Evolutionary conservation across 192 early-diverging fungal species (phyloP).

Genomic region (Backusella parvicylindrica): DNA sequence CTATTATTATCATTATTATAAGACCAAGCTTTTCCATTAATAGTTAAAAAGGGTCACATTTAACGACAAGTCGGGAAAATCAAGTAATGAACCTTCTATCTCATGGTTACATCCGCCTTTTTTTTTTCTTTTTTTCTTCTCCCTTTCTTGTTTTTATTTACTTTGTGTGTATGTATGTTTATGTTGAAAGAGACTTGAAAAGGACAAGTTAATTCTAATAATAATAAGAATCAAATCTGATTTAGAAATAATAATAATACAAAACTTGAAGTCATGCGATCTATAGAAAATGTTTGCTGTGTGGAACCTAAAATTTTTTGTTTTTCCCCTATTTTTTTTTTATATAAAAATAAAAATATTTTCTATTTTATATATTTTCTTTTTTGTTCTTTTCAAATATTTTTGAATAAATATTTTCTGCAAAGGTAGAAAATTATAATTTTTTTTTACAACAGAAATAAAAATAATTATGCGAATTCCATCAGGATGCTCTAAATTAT

Average conservation of each 20-base stretch:
- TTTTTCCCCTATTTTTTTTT: slow-evolving; percentile 9
- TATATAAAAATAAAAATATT: background rate
- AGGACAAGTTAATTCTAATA: background rate
- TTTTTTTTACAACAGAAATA: background rate
- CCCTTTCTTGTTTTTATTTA: background rate
- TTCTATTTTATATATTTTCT: slow-evolving; percentile 4
- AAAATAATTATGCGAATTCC: slow-evolving; percentile 27
- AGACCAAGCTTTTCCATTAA: background rate
- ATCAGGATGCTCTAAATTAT: slow-evolving; percentile 33
- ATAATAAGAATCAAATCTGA: background rate
- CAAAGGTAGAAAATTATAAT: slow-evolving; percentile 9
- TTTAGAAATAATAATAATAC: background rate
- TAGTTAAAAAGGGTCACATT: background rate
- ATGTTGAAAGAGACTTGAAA: background rate
- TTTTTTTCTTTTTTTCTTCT: background rate
- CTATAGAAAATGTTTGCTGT: background rate
- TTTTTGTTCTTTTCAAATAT: background rate
- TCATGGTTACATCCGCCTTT: background rate
- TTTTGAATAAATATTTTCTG: slow-evolving; percentile 10
- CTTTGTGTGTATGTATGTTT: background rate
- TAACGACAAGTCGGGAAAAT: background rate
- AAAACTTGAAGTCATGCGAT: background rate
- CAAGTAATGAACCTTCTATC: background rate
- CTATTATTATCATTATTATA: background rate
- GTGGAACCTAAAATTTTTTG: background rate